phyloP scores from a whole-genome alignment of 768 basidiomycete genomes.

The Tylopilus intermedius region DNA sequence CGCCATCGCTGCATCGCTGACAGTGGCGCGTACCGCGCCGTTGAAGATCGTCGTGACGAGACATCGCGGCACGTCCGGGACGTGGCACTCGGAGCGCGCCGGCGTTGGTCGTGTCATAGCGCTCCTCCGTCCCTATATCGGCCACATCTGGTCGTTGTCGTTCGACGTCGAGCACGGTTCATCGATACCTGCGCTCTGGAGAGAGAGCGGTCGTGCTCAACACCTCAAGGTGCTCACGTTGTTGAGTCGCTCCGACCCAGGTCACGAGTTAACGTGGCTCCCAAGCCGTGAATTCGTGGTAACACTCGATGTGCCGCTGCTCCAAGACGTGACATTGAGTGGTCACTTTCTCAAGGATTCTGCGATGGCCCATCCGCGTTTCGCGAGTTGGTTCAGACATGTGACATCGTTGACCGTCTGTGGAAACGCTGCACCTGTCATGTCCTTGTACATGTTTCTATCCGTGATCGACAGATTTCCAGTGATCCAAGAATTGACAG shows the following conservation, averaged over 20 bases:
- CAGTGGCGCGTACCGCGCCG: neutral
- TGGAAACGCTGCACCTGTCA: neutral
- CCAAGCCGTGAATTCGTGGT: no score
- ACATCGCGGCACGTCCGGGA: neutral
- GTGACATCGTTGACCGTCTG: conserved; percentile 2
- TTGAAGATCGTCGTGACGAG: conserved; percentile 9
- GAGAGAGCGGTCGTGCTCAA: conserved; percentile 1
- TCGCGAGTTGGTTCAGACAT: conserved; percentile 7
- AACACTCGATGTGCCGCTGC: no score
- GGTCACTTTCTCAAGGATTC: conserved; percentile 7
- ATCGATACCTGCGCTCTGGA: conserved; percentile 7
- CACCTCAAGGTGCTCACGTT: conserved; percentile 4
- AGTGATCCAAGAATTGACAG: conserved; percentile 1
- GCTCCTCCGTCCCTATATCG: conserved; percentile 3
- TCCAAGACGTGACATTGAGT: neutral
- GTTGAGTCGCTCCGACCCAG: neutral
- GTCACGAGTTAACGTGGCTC: neutral
- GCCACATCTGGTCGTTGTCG: conserved; percentile 7
- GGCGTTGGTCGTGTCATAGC: neutral
- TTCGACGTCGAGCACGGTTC: conserved; percentile 4
- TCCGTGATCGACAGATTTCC: conserved; percentile 1
- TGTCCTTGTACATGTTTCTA: conserved; percentile 7
- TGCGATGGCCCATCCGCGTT: conserved; percentile 1
- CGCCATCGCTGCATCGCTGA: neutral
- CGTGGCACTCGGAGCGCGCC: no score